Base-by-base conservation (phyloP, 2,329 filamentous ascomycete genomes). In the Cladophialophora immunda region DNA sequence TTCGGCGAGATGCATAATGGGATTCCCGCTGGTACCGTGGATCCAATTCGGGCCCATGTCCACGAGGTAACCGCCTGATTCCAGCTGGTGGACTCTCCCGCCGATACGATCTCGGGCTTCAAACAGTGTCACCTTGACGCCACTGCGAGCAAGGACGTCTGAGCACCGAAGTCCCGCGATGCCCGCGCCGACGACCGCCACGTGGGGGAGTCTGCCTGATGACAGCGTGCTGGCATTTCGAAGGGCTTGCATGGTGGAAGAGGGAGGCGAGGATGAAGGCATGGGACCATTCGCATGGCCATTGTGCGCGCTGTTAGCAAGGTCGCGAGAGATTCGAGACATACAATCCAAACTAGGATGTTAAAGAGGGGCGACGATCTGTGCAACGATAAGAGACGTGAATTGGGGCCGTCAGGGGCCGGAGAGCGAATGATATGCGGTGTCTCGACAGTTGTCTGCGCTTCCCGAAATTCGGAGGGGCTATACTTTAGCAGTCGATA, bases 41-140 rank as follows among this genome's bases (percentile, higher is more conserved):
- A 89, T 89, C 87, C 87, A 89, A 69, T 89, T 89, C 0, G 87
- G 85, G 2, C 87, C 87, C 85, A 88, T 76, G 76, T 89, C 87
- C 52, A 89, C 82, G 13, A 81, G 70, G 75, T 86, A 81, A 9
- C 83, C 84, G 1, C 79, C 77, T 8, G 82, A 75, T 58, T 79
- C 76, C 59, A 76, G 78, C 76, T 87, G 85, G 66, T 81, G 82
- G 13, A 87, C 86, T 58, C 87, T 79, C 2, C 87, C 87, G 13
- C 87, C 87, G 65, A 89, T 76, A 22, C 87, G 80, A 74, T 87
- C 75, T 62, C 87, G 80, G 2, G 84, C 87, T 75, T 90, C 87
- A 15, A 89, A 78, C 17, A 89, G 84, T 0, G 87, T 89, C 27
- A 89, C 86, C 68, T 81, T 80, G 41, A 82, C 79, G 8, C 86